Conservation (phyloP, 768 basidiomycete genomes). For the Pulveroboletus sp. region DNA sequence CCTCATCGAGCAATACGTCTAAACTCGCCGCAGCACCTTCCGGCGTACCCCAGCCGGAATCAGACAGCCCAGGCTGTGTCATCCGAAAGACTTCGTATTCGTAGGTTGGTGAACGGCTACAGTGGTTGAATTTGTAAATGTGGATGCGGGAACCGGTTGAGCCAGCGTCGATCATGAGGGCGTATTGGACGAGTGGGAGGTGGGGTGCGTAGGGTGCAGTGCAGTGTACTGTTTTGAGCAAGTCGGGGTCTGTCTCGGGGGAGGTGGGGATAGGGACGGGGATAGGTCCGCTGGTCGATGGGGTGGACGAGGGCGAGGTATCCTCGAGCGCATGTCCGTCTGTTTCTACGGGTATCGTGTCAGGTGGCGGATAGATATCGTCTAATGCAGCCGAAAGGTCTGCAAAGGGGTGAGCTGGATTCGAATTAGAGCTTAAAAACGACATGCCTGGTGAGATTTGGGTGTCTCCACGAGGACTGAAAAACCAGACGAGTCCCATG, state of each 20-base stretch:
- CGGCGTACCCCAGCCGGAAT: conserved; percentile 48
- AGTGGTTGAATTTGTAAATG: conserved; percentile 98
- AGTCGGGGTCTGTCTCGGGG: conserved; percentile 73
- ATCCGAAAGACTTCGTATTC: conserved; percentile 94
- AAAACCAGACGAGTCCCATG: conserved; percentile 62
- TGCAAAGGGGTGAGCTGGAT: background rate
- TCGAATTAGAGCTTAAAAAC: background rate
- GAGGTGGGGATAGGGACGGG: conserved; percentile 41
- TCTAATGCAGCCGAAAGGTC: conserved; percentile 19
- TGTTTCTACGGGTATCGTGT: conserved; percentile 11
- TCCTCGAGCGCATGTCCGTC: background rate
- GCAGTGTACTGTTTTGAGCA: conserved; percentile 71
- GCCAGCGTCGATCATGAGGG: conserved; percentile 97
- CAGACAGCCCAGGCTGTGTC: conserved; percentile 77
- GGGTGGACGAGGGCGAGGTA: background rate
- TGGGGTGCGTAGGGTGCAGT: conserved; percentile 46
- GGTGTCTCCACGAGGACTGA: conserved; percentile 44
- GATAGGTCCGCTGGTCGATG: background rate
- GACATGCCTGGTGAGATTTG: conserved; percentile 18
- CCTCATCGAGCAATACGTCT: conserved; percentile 77
- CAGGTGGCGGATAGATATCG: conserved; percentile 22
- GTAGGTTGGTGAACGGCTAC: conserved; percentile 67
- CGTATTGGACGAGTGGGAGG: conserved; percentile 78
- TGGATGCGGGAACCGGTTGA: conserved; percentile 97
- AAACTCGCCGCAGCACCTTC: conserved; percentile 74